phyloP scores from a whole-genome alignment of 2,329 filamentous ascomycete species.

The Colletotrichum echinochloae region DNA sequence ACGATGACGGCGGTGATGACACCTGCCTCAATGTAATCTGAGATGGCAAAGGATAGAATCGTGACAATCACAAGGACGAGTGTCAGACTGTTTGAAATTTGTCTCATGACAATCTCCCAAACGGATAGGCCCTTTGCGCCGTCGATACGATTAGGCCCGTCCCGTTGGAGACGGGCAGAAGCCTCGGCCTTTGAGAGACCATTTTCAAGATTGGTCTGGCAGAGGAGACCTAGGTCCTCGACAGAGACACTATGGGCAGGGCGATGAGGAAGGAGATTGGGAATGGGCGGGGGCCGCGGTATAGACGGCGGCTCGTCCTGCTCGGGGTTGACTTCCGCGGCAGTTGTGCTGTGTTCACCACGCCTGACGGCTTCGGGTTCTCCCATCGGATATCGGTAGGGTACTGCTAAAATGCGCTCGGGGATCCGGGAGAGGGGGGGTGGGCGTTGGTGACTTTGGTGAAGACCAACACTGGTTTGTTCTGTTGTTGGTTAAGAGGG shows the following conservation, averaged over 20 bases:
- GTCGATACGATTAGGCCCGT: slow-evolving; percentile 79
- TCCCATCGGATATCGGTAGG: slow-evolving; percentile 43
- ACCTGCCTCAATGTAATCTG: slow-evolving; percentile 72
- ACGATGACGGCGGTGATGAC: slow-evolving; percentile 74
- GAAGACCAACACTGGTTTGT: slow-evolving; percentile 24
- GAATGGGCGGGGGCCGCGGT: slow-evolving; percentile 39
- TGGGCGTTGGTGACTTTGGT: slow-evolving; percentile 34
- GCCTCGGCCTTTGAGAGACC: slow-evolving; percentile 74
- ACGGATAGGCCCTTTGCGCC: slow-evolving; percentile 77
- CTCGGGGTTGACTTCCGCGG: slow-evolving; percentile 43
- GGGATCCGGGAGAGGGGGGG: background rate
- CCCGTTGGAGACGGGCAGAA: slow-evolving; percentile 70
- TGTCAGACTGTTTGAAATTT: slow-evolving; percentile 82
- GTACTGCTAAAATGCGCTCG: slow-evolving; percentile 32
- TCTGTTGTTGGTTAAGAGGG: slow-evolving; percentile 1
- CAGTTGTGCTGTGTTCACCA: slow-evolving; percentile 42
- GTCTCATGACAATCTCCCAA: slow-evolving; percentile 81
- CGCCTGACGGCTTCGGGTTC: slow-evolving; percentile 42
- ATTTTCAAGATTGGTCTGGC: slow-evolving; percentile 62
- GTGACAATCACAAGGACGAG: slow-evolving; percentile 81
- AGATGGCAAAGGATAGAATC: slow-evolving; percentile 74
- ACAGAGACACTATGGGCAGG: slow-evolving; percentile 46
- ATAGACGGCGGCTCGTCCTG: slow-evolving; percentile 43
- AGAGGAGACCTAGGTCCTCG: slow-evolving; percentile 47
- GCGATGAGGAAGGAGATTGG: slow-evolving; percentile 35